phyloP scores from a whole-genome alignment of 805 yeast species.

The Candida sithepensis region DNA sequence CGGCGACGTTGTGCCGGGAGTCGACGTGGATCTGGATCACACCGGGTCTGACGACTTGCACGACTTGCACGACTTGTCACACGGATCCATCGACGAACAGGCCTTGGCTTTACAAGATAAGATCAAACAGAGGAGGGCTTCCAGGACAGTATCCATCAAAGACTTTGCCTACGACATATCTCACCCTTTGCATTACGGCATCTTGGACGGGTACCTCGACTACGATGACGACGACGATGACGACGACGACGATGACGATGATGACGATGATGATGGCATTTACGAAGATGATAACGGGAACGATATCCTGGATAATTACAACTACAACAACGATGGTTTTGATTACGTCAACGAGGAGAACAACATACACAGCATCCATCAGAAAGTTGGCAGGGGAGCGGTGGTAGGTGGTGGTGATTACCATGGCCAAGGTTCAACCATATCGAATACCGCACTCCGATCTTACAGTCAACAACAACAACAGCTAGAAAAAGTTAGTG shows the following conservation, averaged over 20 bases:
- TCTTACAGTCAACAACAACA: not conserved
- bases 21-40: too few relatives aligned
- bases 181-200: slow-evolving; percentile 72
- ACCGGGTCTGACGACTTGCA: too few relatives aligned
- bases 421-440: not conserved
- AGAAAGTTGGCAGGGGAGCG: not conserved
- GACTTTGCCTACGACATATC: slow-evolving; percentile 78
- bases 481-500: not conserved
- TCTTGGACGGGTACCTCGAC: slow-evolving; percentile 13
- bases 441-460: too few relatives aligned
- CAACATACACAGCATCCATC: not conserved
- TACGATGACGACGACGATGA: not conserved
- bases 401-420: slow-evolving; percentile 15
- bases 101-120: not conserved
- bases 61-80: not conserved
- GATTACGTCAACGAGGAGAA: slow-evolving; percentile 6
- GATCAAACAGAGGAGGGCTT: not conserved
- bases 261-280: slow-evolving; percentile 11
- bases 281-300: slow-evolving; percentile 20
- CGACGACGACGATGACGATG: slow-evolving; percentile 4
- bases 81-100: not conserved
- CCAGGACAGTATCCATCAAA: slow-evolving; percentile 46
- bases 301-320: slow-evolving; percentile 8
- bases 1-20: too few relatives aligned
- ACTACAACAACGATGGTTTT: slow-evolving; percentile 7